Evolutionary conservation across 495 filamentous ascomycete genomes (phyloP), one percentile per base, ranked within the genome.

Genomic region (Glarea lozoyensis): DNA sequence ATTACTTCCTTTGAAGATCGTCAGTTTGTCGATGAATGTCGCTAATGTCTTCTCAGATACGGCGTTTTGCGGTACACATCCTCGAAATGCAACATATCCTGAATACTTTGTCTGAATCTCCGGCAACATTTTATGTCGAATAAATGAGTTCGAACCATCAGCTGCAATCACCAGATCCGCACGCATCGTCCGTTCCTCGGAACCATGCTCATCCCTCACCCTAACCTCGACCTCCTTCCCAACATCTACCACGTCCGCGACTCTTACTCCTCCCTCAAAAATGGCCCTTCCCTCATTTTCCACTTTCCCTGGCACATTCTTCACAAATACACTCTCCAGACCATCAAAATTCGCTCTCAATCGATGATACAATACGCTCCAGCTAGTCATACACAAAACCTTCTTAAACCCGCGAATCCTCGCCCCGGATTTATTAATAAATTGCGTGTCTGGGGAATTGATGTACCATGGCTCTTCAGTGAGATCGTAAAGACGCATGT

Each of bases 151-250:
- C 0, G 55, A 40, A 20, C 50, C 53, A 30, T 58, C 55, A 10
- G 59, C 57, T 4, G 30, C 57, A 13, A 60, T 50, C 4, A 60
- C 45, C 2, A 56, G 18, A 36, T 62, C 57, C 7, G 55, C 41
- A 2, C 37, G 15, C 16, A 29, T 24, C 13, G 7, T 16, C 13
- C n/a, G 10, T 6, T 19, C 10, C 4, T 7, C 6, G 4, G 17
- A 16, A 7, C 6, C 16, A 3, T 3, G 7, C 10, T 5, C 5
- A 19, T 37, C 35, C n/a, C 3, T 37, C 7, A 20, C 19, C 9
- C 6, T 35, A 9, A 35, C 32, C 7, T 16, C n/a, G 11, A 37
- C 35, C 22, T 19, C 7, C 4, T 5, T 6, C 9, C 18, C 17
- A 3, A 5, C 4, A 6, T 37, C 15, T 5, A 19, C 10, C 10